Evolutionary conservation across 805 yeast genomes (phyloP), one percentile per base, ranked within the genome.

Genomic region (Lipomyces oligophaga): DNA sequence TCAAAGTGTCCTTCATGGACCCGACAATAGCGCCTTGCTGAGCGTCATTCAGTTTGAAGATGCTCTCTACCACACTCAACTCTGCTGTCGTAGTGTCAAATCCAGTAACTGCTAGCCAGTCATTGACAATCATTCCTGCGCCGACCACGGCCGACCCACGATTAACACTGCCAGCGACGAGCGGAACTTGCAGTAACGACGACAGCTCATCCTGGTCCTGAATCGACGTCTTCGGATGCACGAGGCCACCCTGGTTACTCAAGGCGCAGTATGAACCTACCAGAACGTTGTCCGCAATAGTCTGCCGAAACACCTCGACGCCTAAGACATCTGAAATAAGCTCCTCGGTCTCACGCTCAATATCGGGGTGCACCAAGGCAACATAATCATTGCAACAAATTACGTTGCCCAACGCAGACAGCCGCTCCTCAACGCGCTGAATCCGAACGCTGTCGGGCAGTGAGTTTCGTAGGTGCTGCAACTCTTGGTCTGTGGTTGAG

Each of bases 341-440:
- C 73, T 93, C 99, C 72, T 93, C 99, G 43, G 98, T 93, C 71
- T 93, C 99, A 67, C 98, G 83, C 74, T 93, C 99, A 58, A 93
- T 87, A 72, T 93, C 99, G 41, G 99, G 99, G 69, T 93, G 99
- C 44, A 93, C 98, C 57, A 93, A 77, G 3, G 99, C 99, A 60
- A 94, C 99, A 66, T 93, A 93, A 69, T 93, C 99, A 69, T 93
- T 93, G 72, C 97, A 90, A 71, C 97, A 90, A 63, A 93, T 88
- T 54, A 93, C 98, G 61, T 93, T 93, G 61, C 99, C 99, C 58
- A 93, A 73, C 11, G 99, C 98, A 42, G 96, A 85, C 55, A 93
- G 74, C 66, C 98, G 81, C 73, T 93, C 99, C 71, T 93, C 99
- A 32, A 94, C 96, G 68, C 99, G 80, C 72, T 93, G 98, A 61